A percentile compares a stretch with the other conserved stretches of the same genome.
These are phyloP conservation scores for Calycina marina DNA, from an alignment of 2,329 filamentous ascomycete genomes.

Conservation along the genomic window DNA sequence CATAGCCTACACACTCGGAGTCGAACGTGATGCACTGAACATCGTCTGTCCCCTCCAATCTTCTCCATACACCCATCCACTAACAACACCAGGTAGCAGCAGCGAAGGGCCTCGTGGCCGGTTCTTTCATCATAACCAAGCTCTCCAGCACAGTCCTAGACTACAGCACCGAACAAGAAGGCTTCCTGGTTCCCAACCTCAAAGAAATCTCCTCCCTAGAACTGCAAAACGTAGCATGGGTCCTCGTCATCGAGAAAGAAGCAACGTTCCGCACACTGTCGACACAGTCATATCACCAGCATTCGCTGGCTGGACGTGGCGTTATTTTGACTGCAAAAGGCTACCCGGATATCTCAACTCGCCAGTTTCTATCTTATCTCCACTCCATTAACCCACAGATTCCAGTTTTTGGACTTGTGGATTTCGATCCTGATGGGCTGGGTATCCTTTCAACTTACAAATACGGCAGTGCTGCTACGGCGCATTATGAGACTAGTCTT, in stretches of 20 bases:
- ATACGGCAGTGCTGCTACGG: constrained; percentile 46
- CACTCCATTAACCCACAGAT: constrained; percentile 32
- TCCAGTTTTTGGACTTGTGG: constrained; percentile 49
- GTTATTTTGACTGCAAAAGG: constrained; percentile 67
- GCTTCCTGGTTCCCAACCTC: constrained; percentile 40
- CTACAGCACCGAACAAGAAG: constrained; percentile 27
- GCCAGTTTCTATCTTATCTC: constrained; percentile 45
- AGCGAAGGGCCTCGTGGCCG: constrained; percentile 56
- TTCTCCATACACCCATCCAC: no score
- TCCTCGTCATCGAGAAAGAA: constrained; percentile 71
- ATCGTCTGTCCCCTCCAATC: constrained; percentile 54
- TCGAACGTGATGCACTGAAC: constrained; percentile 51
- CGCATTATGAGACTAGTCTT: constrained; percentile 39
- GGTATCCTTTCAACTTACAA: constrained; percentile 63
- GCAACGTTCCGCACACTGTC: constrained; percentile 61
- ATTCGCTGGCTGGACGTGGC: constrained; percentile 35
- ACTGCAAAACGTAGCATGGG: constrained; percentile 39
- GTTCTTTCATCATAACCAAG: constrained; percentile 35
- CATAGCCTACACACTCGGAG: constrained; percentile 52
- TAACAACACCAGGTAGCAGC: constrained; percentile 55
- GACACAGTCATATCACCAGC: constrained; percentile 38
- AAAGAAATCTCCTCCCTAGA: constrained; percentile 34
- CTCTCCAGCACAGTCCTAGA: constrained; percentile 28
- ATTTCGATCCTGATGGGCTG: constrained; percentile 65
- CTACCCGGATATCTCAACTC: constrained; percentile 62